phyloP scores from a whole-genome alignment of 2,329 filamentous ascomycete species.

The Allantophomopsis lycopodina region DNA sequence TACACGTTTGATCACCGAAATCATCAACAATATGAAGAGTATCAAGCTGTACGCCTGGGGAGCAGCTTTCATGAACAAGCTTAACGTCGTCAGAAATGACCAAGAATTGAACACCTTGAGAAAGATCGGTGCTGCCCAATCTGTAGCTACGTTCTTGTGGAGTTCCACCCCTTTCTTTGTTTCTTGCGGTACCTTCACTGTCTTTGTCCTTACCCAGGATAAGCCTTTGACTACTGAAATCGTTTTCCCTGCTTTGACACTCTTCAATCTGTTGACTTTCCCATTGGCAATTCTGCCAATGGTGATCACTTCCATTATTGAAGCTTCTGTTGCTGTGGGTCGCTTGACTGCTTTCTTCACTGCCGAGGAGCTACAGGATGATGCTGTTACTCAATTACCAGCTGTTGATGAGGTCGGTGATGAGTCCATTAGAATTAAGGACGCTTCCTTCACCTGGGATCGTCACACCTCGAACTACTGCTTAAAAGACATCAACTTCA shows the following conservation, averaged over 20 bases:
- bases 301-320: slow-evolving; percentile 94
- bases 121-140: slow-evolving; percentile 89
- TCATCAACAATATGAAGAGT: slow-evolving; percentile 98
- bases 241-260: slow-evolving; percentile 80
- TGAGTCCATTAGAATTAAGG: slow-evolving; percentile 69
- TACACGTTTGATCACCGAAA: slow-evolving; percentile 89
- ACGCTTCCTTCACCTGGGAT: slow-evolving; percentile 92
- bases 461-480: slow-evolving; percentile 59
- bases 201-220: slow-evolving; percentile 79
- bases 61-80: slow-evolving; percentile 90
- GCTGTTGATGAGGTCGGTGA: slow-evolving; percentile 67
- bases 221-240: slow-evolving; percentile 82
- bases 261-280: slow-evolving; percentile 95
- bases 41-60: slow-evolving; percentile 99
- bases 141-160: slow-evolving; percentile 96
- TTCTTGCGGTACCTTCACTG: slow-evolving; percentile 88
- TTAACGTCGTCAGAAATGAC: slow-evolving; percentile 93
- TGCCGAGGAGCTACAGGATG: slow-evolving; percentile 78
- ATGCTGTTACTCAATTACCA: slow-evolving; percentile 62
- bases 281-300: slow-evolving; percentile 89
- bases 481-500: slow-evolving; percentile 75
- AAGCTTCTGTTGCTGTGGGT: slow-evolving; percentile 82
- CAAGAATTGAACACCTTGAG: slow-evolving; percentile 88
- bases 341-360: slow-evolving; percentile 75
- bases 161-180: slow-evolving; percentile 94